Conservation (phyloP, 2,329 filamentous ascomycete species). For the Talaromyces marneffei region DNA sequence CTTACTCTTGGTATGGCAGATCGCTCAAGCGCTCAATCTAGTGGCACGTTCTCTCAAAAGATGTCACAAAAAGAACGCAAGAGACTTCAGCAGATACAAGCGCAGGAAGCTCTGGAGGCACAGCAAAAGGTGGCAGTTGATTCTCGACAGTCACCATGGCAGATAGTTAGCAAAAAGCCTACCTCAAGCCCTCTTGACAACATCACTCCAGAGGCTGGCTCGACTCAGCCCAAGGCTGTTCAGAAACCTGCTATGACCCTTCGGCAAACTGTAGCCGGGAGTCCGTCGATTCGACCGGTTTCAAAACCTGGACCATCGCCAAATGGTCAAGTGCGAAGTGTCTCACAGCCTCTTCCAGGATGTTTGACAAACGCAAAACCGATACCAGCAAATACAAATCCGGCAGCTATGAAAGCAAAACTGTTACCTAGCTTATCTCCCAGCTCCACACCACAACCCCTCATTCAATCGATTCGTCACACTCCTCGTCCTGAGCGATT, state of each 20-base stretch:
- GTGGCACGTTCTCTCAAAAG: slow-evolving; percentile 48
- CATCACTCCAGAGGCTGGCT: neutral
- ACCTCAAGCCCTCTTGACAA: neutral
- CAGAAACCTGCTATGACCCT: slow-evolving; percentile 52
- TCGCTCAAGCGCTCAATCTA: slow-evolving; percentile 36
- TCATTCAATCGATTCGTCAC: slow-evolving; percentile 44
- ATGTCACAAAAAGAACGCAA: slow-evolving; percentile 92
- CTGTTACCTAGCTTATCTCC: slow-evolving; percentile 17
- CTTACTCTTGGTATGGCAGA: slow-evolving; percentile 48
- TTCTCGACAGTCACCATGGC: slow-evolving; percentile 55
- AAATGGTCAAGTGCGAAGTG: slow-evolving; percentile 19
- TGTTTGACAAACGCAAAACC: slow-evolving; percentile 38
- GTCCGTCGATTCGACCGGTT: slow-evolving; percentile 18
- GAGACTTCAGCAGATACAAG: slow-evolving; percentile 65
- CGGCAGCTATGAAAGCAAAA: neutral
- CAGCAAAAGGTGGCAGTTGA: slow-evolving; percentile 27
- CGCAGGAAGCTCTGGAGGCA: slow-evolving; percentile 37
- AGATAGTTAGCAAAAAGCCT: slow-evolving; percentile 36
- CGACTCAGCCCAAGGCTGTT: slow-evolving; percentile 23
- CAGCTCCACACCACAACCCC: slow-evolving; percentile 19
- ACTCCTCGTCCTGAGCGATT: slow-evolving; percentile 39
- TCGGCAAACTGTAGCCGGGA: slow-evolving; percentile 54
- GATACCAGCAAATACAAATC: slow-evolving; percentile 1
- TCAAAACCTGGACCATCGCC: slow-evolving; percentile 16
- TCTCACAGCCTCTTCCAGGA: slow-evolving; percentile 31